These are phyloP conservation scores for Penicillium sp. DNA, from an alignment of 2,329 filamentous ascomycete species.

Conservation along the genomic window DNA sequence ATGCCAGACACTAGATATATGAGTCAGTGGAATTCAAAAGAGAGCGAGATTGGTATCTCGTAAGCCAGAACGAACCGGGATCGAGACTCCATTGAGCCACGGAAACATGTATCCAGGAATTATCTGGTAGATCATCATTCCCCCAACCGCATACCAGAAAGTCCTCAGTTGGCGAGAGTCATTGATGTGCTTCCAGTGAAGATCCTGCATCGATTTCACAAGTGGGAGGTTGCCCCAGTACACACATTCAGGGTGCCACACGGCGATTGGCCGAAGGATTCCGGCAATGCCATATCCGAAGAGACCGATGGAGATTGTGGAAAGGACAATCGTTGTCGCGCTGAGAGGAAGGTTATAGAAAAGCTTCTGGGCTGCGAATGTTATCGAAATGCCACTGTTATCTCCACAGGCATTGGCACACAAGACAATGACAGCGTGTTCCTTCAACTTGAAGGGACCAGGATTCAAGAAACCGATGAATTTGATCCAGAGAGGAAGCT, in stretches of 20 bases:
- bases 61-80: constrained; percentile 34
- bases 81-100: constrained; percentile 58
- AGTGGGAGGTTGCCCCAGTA: constrained; percentile 57
- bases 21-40: not conserved
- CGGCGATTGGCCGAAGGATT: constrained; percentile 54
- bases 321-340: constrained; percentile 50
- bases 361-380: constrained; percentile 53
- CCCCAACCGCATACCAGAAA: constrained; percentile 54
- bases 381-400: constrained; percentile 40
- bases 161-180: constrained; percentile 53
- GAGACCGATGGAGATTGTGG: constrained; percentile 56
- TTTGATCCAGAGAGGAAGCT: constrained; percentile 46
- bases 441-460: constrained; percentile 57
- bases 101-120: constrained; percentile 58
- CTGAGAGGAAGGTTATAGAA: constrained; percentile 54
- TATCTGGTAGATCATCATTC: constrained; percentile 55
- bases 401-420: constrained; percentile 57
- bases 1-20: constrained; percentile 47
- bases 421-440: constrained; percentile 57
- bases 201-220: constrained; percentile 55
- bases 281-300: constrained; percentile 59
- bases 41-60: not conserved
- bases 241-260: constrained; percentile 59
- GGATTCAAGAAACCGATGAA: constrained; percentile 51
- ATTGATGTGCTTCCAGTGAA: constrained; percentile 55